phyloP scores from a whole-genome alignment of 2,329 filamentous ascomycete genomes.

The Trichophyton verrucosum region DNA sequence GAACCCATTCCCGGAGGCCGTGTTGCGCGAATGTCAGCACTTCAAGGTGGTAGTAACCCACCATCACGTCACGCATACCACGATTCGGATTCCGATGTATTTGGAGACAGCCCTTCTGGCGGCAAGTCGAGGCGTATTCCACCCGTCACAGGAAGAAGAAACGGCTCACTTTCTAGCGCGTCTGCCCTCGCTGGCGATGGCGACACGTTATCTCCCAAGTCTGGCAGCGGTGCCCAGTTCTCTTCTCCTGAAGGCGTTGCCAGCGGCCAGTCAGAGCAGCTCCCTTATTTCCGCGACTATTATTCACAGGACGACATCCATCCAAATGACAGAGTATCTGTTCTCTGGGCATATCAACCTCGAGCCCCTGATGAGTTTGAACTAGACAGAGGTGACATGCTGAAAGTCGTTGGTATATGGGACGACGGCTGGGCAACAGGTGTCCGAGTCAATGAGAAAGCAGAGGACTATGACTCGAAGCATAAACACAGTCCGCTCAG shows the following conservation, averaged over 20 bases:
- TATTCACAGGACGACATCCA: constrained; percentile 96
- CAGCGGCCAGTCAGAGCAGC: constrained; percentile 87
- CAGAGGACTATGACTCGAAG: constrained; percentile 76
- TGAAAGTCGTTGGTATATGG: constrained; percentile 97
- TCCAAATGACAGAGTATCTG: constrained; percentile 76
- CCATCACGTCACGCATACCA: constrained; percentile 43
- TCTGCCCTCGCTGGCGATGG: constrained; percentile 58
- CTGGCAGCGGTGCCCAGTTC: constrained; percentile 54
- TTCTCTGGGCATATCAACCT: constrained; percentile 93
- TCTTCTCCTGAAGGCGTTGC: constrained; percentile 74
- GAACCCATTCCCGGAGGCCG: constrained; percentile 74
- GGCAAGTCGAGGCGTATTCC: constrained; percentile 39
- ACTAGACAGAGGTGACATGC: constrained; percentile 89
- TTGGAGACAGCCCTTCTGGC: constrained; percentile 59
- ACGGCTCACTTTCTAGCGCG: constrained; percentile 78
- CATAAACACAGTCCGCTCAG: constrained; percentile 54
- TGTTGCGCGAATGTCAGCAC: constrained; percentile 87
- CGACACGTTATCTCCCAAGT: constrained; percentile 57
- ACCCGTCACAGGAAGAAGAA: constrained; percentile 48
- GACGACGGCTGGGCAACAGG: constrained; percentile 98
- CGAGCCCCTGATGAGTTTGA: constrained; percentile 87
- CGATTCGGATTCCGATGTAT: constrained; percentile 53
- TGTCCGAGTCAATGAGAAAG: constrained; percentile 65
- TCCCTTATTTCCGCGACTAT: constrained; percentile 96
- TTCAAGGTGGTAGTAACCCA: constrained; percentile 58